Base-by-base conservation (phyloP, 208 protist genomes). In the Trypanosoma cruzi region DNA sequence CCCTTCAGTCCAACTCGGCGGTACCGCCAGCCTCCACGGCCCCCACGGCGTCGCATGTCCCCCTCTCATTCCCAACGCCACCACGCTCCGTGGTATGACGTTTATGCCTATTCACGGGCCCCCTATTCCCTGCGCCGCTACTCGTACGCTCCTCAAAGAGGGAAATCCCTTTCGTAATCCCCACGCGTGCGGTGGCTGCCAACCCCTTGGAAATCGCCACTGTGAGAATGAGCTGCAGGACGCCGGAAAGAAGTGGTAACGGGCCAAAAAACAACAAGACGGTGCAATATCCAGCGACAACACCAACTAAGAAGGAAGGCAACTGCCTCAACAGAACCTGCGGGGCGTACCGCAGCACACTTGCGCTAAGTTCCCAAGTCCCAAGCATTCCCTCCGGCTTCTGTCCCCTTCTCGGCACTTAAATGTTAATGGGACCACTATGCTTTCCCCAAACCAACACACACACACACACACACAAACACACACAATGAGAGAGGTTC, bases 301-400 rank as follows among this genome's bases (percentile, higher is more conserved):
- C 67, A 28, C 88, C 88, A 37, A 89, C 52, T 31, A 94, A 60
- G 4, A 88, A 77, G 26, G 79, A 86, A 16, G 74, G 64, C 44
- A 94, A 83, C 40, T 71, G 69, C 4, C 44, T 22, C 31, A 93
- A 53, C 49, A 93, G 54, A 44, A 86, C 80, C 42, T 78, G 64
- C 24, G 88, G 79, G 11, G 80, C 81, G 22, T 73, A 73, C 16
- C 50, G 52, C 50, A 86, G 49, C 46, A 87, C 59, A 31, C 69
- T 46, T n/a, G 16, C 26, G 22, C 16, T 0, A 7, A 63, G 13
- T 16, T 26, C 6, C n/a, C 36, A 18, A 26, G 0, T 2, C 22
- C 8, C 57, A 42, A 63, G 24, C 57, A 63, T 63, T 2, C 3
- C 37, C 26, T 20, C 24, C 36, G 16, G 18, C 1, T 32, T 49